Conservation (phyloP, 163 green algal genomes). For the Coccomyxa subellipsoidea region DNA sequence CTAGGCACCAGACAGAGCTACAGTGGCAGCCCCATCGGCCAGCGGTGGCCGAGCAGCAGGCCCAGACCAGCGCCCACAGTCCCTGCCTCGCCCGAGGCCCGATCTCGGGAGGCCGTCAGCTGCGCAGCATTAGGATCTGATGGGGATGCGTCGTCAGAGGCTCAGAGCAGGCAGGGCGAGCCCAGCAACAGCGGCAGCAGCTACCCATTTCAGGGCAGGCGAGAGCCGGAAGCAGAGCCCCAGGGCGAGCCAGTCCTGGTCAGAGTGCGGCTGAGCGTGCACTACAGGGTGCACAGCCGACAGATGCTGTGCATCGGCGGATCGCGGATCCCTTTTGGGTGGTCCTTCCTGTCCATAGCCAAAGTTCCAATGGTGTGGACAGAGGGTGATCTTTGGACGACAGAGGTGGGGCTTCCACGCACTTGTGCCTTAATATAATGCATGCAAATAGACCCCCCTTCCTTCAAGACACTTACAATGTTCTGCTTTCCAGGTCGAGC, state of each 20-base stretch:
- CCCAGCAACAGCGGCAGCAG: neutral
- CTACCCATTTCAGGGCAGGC: neutral
- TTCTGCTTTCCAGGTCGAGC: conserved; percentile 64
- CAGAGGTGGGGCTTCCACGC: conserved; percentile 59
- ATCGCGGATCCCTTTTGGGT: conserved; percentile 82
- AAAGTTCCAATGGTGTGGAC: conserved; percentile 91
- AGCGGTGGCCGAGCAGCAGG: too few species aligned
- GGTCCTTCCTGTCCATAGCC: conserved; percentile 91
- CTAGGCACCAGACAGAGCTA: neutral
- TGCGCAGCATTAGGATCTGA: neutral
- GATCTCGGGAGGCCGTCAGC: neutral
- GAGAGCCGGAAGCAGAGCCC: conserved; percentile 38
- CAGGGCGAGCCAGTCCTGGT: conserved; percentile 37
- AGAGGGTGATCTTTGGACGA: conserved; percentile 78
- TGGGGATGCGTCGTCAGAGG: neutral
- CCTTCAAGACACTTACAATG: neutral
- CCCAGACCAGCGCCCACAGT: neutral
- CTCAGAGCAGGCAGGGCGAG: neutral
- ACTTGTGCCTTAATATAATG: neutral
- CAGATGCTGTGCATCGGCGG: conserved; percentile 91
- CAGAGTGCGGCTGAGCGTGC: conserved; percentile 72
- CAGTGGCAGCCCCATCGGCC: neutral
- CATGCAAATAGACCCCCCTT: neutral
- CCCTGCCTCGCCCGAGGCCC: neutral
- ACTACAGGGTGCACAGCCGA: conserved; percentile 80